Percentiles rank a stretch among this genome's conserved stretches.
Conservation (phyloP, 2,329 filamentous ascomycete species). For the Colletotrichum filicis region DNA sequence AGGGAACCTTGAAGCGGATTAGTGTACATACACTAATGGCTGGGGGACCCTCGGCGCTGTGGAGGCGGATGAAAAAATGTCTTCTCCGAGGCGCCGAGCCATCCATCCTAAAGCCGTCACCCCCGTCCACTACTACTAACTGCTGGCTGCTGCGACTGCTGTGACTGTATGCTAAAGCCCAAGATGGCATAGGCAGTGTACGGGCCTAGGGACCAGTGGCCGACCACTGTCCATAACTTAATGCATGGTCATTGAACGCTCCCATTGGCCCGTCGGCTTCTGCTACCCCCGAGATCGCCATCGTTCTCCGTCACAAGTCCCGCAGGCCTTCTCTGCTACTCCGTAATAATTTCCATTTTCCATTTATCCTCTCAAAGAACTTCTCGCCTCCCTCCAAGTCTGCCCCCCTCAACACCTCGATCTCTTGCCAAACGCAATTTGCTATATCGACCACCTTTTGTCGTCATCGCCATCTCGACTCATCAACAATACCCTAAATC, state of each 20-base stretch:
- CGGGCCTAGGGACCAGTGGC: background rate
- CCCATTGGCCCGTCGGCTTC: slow-evolving; percentile 25
- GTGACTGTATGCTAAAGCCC: slow-evolving; percentile 12
- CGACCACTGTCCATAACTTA: slow-evolving; percentile 28
- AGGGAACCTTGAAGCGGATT: background rate
- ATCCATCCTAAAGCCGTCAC: background rate
- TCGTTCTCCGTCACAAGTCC: slow-evolving; percentile 37
- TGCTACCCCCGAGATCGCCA: slow-evolving; percentile 37
- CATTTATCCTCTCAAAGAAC: slow-evolving; percentile 13
- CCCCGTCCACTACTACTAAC: no score
- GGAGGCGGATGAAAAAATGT: slow-evolving; percentile 20
- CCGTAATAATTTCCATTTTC: slow-evolving; percentile 18
- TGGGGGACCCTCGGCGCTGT: background rate
- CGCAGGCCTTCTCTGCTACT: slow-evolving; percentile 14
- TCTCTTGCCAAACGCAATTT: background rate
- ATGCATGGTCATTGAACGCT: slow-evolving; percentile 32
- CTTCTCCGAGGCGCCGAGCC: slow-evolving; percentile 38
- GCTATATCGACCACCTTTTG: slow-evolving; percentile 22
- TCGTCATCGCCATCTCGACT: slow-evolving; percentile 23
- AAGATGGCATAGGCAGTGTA: no score
- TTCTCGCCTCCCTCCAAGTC: slow-evolving; percentile 30
- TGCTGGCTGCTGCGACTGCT: background rate
- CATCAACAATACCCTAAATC: slow-evolving; percentile 3
- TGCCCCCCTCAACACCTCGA: slow-evolving; percentile 4
- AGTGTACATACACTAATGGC: background rate